A percentile compares a stretch with the other conserved stretches of the same genome.
These are phyloP conservation scores for Parsonsia alboflavescens DNA, from an alignment of 257 asterid species.

Conservation along the genomic window DNA sequence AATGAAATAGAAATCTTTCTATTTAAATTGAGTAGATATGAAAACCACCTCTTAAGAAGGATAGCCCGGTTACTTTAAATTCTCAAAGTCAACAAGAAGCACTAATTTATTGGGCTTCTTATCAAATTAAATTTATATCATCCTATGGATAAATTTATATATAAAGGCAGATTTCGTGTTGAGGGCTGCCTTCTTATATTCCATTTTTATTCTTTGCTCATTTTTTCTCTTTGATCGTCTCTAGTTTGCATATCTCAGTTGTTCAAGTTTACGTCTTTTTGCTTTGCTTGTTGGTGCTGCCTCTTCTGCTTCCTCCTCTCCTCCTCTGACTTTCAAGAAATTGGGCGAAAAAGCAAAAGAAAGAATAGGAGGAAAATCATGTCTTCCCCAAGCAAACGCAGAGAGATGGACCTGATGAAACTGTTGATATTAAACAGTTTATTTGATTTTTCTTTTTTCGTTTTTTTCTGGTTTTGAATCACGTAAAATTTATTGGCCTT, in stretches of 20 bases:
- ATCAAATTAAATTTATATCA: not conserved
- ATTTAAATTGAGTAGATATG: no score
- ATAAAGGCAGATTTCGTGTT: not conserved
- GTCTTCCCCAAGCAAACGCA: conserved; percentile 99
- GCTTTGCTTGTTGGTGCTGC: conserved; percentile 1
- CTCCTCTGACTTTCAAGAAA: conserved; percentile 3
- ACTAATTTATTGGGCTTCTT: not conserved
- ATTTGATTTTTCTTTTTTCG: not conserved
- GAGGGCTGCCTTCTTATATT: not conserved
- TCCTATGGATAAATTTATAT: conserved; percentile 6
- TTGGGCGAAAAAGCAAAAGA: not conserved
- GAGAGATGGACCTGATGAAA: conserved; percentile 98
- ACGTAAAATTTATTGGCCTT: conserved; percentile 2
- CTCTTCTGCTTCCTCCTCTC: not conserved
- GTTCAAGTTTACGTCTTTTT: conserved; percentile 13
- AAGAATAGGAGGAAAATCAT: conserved; percentile 27
- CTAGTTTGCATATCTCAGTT: conserved; percentile 10
- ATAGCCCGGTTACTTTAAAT: not conserved
- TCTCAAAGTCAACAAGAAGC: not conserved
- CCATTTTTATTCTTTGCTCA: not conserved
- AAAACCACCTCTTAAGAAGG: conserved; percentile 19
- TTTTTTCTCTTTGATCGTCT: conserved; percentile 10
- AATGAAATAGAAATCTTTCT: no score
- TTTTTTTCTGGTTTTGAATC: not conserved
- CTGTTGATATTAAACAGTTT: conserved; percentile 36